phyloP scores from a whole-genome alignment of 164 flowering plant genomes.

The Chimonanthus praecox region DNA sequence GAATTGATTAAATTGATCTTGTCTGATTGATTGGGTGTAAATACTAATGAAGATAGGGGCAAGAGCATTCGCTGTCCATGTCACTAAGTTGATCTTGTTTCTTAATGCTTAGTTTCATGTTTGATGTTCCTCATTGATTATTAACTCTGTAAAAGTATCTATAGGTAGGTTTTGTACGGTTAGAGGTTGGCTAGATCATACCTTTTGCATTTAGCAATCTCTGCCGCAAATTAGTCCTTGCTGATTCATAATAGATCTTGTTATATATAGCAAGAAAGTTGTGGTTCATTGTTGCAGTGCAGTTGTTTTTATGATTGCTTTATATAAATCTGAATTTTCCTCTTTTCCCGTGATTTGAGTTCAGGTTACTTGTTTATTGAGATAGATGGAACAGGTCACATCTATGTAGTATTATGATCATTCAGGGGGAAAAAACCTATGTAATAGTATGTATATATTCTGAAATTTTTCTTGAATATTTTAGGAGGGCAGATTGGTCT shows the following conservation, averaged over 20 bases:
- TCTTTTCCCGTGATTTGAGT: background rate
- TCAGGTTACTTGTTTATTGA: background rate
- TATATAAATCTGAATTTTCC: background rate
- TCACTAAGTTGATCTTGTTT: too few relatives aligned
- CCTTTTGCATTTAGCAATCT: too few relatives aligned
- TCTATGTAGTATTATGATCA: background rate
- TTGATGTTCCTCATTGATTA: too few relatives aligned
- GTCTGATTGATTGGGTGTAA: background rate
- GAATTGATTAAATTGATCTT: background rate
- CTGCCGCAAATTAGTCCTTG: background rate
- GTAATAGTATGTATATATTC: background rate
- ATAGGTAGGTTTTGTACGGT: too few relatives aligned
- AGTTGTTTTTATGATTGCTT: background rate
- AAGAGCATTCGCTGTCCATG: background rate
- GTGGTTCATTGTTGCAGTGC: background rate
- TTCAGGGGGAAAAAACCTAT: background rate
- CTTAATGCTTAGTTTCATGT: background rate
- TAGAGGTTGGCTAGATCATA: too few relatives aligned
- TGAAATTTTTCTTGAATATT: slow-evolving; percentile 8
- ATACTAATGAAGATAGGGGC: background rate
- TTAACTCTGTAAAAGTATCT: too few relatives aligned
- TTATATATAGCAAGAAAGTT: background rate
- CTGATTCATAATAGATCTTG: background rate
- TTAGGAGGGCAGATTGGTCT: slow-evolving; percentile 55
- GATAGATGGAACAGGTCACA: background rate